A percentile compares a stretch with the other conserved stretches of the same genome.
Evolutionary conservation across 257 asterid species (phyloP).

Genomic region (Linaria vulgaris): DNA sequence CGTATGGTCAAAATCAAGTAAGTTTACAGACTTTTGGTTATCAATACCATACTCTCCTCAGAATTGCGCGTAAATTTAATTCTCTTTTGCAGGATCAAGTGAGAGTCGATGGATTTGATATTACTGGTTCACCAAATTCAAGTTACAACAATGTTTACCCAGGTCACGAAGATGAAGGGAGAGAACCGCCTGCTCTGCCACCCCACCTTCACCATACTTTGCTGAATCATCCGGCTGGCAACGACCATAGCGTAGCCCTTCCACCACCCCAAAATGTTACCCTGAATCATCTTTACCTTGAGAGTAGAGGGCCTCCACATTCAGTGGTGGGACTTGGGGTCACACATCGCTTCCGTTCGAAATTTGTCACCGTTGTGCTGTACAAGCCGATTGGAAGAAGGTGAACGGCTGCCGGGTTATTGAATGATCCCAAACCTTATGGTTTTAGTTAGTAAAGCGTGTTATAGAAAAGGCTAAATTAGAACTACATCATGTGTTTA

Average conservation of each 20-base stretch:
- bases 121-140: conserved; percentile 75
- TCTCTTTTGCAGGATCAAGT: conserved; percentile 55
- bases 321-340: conserved; percentile 80
- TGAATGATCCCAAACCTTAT: too few species aligned
- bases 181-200: conserved; percentile 76
- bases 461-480: too few species aligned
- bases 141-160: conserved; percentile 75
- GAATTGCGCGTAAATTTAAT: background rate
- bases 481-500: too few species aligned
- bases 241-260: conserved; percentile 44
- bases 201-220: conserved; percentile 71
- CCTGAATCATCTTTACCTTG: conserved; percentile 86
- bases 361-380: conserved; percentile 82
- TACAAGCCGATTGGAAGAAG: conserved; percentile 86
- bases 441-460: too few species aligned
- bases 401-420: conserved; percentile 27
- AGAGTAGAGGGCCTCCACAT: conserved; percentile 63
- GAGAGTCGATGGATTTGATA: conserved; percentile 77
- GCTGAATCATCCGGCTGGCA: conserved; percentile 45
- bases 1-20: conserved; percentile 64
- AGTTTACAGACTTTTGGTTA: conserved; percentile 23
- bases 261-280: conserved; percentile 72
- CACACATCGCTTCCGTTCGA: conserved; percentile 87
- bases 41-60: background rate
- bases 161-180: conserved; percentile 71